Percentiles rank a stretch among this genome's conserved stretches.
Evolutionary conservation across 768 basidiomycete species (phyloP).

Genomic region (Podaxis sp.): DNA sequence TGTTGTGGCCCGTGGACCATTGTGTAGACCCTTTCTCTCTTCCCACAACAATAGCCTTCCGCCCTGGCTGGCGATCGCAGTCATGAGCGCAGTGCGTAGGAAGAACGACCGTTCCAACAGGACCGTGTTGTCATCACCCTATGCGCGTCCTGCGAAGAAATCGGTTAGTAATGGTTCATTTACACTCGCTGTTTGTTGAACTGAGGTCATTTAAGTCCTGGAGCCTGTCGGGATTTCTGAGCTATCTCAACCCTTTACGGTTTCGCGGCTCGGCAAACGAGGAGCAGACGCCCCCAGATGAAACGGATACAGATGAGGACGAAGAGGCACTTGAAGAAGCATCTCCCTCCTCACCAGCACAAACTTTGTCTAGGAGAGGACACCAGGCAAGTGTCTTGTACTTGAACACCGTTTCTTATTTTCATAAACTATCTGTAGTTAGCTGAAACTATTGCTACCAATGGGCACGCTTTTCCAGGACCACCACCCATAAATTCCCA

Average conservation of each 20-base stretch:
- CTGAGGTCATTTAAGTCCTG: conserved; percentile 35
- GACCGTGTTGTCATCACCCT: conserved; percentile 44
- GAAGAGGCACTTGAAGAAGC: conserved; percentile 17
- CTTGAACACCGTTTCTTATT: not conserved
- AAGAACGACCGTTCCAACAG: conserved; percentile 36
- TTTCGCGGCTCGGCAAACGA: conserved; percentile 26
- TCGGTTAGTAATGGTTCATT: conserved; percentile 15
- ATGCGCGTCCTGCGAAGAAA: conserved; percentile 42
- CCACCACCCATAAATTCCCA: conserved; percentile 9
- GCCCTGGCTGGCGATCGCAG: conserved; percentile 14
- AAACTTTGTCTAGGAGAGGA: conserved; percentile 16
- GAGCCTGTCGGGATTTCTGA: conserved; percentile 52
- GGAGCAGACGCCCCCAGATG: conserved; percentile 10
- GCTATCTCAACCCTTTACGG: conserved; percentile 50
- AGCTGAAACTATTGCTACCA: not conserved
- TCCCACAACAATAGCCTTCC: conserved; percentile 15
- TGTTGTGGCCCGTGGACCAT: conserved; percentile 20
- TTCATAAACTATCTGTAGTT: not conserved
- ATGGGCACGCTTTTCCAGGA: conserved; percentile 5
- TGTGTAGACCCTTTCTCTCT: conserved; percentile 23
- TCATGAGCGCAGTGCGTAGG: conserved; percentile 59
- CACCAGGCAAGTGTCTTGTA: conserved; percentile 18
- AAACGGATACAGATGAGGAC: conserved; percentile 19
- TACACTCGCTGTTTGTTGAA: conserved; percentile 18
- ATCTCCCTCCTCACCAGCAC: conserved; percentile 3